These are phyloP conservation scores for Scolecobasidium constrictum DNA, from an alignment of 2,329 filamentous ascomycete species.

Conservation along the genomic window DNA sequence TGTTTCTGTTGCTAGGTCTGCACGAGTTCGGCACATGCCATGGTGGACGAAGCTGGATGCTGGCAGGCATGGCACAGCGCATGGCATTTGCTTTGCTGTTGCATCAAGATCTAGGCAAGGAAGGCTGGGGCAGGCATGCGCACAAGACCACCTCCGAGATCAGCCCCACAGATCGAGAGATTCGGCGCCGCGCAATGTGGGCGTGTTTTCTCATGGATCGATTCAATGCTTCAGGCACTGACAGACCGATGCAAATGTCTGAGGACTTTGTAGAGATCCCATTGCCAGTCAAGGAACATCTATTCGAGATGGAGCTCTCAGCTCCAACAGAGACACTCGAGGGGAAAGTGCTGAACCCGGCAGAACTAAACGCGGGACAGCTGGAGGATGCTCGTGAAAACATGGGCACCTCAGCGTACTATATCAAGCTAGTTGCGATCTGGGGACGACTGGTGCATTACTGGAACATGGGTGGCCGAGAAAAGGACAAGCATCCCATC, in stretches of 20 bases:
- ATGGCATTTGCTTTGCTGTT: conserved; percentile 96
- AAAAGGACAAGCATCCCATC: conserved; percentile 63
- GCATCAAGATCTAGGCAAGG: conserved; percentile 80
- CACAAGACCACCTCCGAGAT: conserved; percentile 46
- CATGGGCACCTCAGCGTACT: conserved; percentile 90
- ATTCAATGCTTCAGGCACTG: conserved; percentile 91
- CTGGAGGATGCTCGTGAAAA: conserved; percentile 61
- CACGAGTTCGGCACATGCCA: conserved; percentile 98
- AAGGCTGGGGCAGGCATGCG: conserved; percentile 48
- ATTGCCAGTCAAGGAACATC: conserved; percentile 78
- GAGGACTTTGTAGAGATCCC: conserved; percentile 85
- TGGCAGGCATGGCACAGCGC: conserved; percentile 86
- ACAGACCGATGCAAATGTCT: conserved; percentile 81
- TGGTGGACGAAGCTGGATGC: conserved; percentile 88
- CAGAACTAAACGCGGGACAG: conserved; percentile 52
- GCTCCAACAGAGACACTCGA: conserved; percentile 75
- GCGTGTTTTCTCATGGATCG: conserved; percentile 95
- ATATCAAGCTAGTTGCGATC: conserved; percentile 71
- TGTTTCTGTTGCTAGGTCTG: conserved; percentile 75
- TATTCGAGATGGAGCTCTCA: conserved; percentile 84
- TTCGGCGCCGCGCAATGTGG: conserved; percentile 92
- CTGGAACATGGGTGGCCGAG: conserved; percentile 79
- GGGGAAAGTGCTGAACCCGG: conserved; percentile 55
- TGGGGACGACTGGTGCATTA: conserved; percentile 89
- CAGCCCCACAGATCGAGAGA: conserved; percentile 88